Percentiles rank a stretch among this genome's conserved stretches.
Conservation (phyloP, 1,139 yeast species). For the Suhomyces choctaworum region DNA sequence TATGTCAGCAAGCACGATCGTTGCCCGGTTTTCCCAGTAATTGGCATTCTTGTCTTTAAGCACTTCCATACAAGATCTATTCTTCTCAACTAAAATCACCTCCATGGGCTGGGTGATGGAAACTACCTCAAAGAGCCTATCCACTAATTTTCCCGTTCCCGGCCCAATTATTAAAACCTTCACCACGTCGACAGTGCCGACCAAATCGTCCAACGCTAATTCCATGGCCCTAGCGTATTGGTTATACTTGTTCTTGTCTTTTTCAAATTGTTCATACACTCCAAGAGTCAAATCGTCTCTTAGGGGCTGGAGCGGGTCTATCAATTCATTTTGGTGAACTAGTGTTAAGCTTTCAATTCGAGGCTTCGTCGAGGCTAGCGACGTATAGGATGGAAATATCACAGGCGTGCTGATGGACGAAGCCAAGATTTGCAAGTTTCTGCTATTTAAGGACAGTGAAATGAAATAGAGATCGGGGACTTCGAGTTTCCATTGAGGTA, state of each 20-base stretch:
- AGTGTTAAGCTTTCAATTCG: no score
- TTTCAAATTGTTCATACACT: constrained; percentile 69
- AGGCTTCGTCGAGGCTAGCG: no score
- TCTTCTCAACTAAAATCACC: constrained; percentile 57
- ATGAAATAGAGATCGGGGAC: constrained; percentile 3
- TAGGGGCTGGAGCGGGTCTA: constrained; percentile 71
- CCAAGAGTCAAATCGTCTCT: constrained; percentile 53
- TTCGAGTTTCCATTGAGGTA: constrained; percentile 2
- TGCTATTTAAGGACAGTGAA: no score
- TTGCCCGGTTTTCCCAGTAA: constrained; percentile 49
- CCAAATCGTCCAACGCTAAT: constrained; percentile 47
- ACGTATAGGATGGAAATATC: background rate
- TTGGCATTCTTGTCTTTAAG: constrained; percentile 42
- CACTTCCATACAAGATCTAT: constrained; percentile 56
- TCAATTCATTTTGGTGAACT: no score
- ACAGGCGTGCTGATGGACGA: constrained; percentile 1
- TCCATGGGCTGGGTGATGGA: constrained; percentile 14
- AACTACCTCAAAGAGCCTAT: constrained; percentile 37
- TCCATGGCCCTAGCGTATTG: constrained; percentile 67
- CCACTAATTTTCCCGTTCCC: constrained; percentile 80
- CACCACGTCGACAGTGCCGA: constrained; percentile 1
- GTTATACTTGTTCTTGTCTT: constrained; percentile 65
- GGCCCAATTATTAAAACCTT: constrained; percentile 74
- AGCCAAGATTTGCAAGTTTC: background rate
- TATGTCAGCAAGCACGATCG: constrained; percentile 58